Percentiles rank a stretch among this genome's conserved stretches.
Evolutionary conservation across 148 eudicot species (phyloP).

Genomic region (Talinum fruticosum): DNA sequence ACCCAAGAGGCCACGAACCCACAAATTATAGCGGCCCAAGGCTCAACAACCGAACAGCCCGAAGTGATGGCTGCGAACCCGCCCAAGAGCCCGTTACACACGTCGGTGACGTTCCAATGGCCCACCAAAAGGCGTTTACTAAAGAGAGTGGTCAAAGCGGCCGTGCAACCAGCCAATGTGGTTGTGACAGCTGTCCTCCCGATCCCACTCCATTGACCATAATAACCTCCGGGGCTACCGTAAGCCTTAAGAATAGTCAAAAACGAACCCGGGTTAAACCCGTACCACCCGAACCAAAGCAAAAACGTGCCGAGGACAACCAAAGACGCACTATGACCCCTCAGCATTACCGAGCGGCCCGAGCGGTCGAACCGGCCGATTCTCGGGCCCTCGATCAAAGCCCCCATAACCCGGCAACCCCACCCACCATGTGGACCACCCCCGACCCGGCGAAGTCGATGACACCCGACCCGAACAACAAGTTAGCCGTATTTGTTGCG

Average conservation of each 20-base stretch:
- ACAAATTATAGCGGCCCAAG: slow-evolving; percentile 46
- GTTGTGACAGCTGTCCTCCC: slow-evolving; percentile 53
- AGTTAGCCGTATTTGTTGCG: slow-evolving; percentile 7
- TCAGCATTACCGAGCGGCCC: slow-evolving; percentile 35
- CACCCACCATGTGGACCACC: slow-evolving; percentile 52
- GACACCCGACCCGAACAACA: slow-evolving; percentile 37
- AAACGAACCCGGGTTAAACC: slow-evolving; percentile 47
- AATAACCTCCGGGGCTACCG: slow-evolving; percentile 21
- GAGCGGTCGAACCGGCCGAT: slow-evolving; percentile 34
- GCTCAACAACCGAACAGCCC: slow-evolving; percentile 46
- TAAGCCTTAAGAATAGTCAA: slow-evolving; percentile 31
- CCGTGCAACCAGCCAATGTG: slow-evolving; percentile 46
- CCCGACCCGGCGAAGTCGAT: slow-evolving; percentile 50
- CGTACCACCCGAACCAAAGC: slow-evolving; percentile 52
- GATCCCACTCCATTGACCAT: slow-evolving; percentile 47
- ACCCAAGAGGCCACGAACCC: slow-evolving; percentile 49
- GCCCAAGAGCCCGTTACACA: slow-evolving; percentile 41
- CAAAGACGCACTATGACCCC: slow-evolving; percentile 37
- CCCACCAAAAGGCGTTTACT: slow-evolving; percentile 35
- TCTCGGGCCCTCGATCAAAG: slow-evolving; percentile 39
- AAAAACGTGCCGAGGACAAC: slow-evolving; percentile 43
- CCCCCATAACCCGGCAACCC: slow-evolving; percentile 45
- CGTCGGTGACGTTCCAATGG: slow-evolving; percentile 45
- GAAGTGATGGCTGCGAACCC: slow-evolving; percentile 49
- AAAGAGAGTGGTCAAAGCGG: slow-evolving; percentile 40